Evolutionary conservation across 1,284 basidiomycete species (phyloP), one percentile per base, ranked within the genome.

Genomic region (Papiliotrema flavescens): DNA sequence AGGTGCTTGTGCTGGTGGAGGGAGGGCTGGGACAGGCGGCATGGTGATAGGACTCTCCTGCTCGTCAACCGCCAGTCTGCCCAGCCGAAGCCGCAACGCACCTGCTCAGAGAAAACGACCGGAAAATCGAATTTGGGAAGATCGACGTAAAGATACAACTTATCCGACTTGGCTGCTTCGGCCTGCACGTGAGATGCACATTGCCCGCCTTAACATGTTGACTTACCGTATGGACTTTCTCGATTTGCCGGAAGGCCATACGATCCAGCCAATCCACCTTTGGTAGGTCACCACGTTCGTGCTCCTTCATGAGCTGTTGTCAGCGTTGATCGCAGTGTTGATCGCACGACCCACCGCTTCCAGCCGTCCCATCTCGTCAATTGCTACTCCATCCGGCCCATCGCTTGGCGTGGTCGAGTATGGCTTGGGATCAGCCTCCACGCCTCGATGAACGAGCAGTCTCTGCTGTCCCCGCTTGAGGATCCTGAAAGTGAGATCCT

Each of bases 81-180:
- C 19, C 13, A 9, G 1, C 2, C 20, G 17, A 40, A 6, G n/a
- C n/a, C 3, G 17, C 17, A 8, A 57, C 71, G 44, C 15, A 87
- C 89, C 11, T 87, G 83, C 77, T 97, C 95, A 57, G 87, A 90
- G 73, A 89, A 99, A 45, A 98, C 87, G n/a, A 99, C 87, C 0
- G 96, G 95, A 70, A 97, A 94, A 70, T 98, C 95, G 68, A 97
- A 98, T n/a, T 90, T 83, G 0, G 95, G 96, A 36, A 98, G 74
- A 76, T 98, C 95, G 44, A 98, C 85, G 71, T 98, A 98, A 4
- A 98, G 81, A 68, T 90, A 97, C 23, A 96, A 79, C 64, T 90
- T 88, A 56, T 92, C 84, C 0, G 90, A 94, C 70, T 91, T 92
- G 65, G 85, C 85, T 0, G 90, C 85, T 73, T 94, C 91, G 7